Base-by-base conservation (phyloP, 2,329 filamentous ascomycete genomes). In the Cercospora janseana region DNA sequence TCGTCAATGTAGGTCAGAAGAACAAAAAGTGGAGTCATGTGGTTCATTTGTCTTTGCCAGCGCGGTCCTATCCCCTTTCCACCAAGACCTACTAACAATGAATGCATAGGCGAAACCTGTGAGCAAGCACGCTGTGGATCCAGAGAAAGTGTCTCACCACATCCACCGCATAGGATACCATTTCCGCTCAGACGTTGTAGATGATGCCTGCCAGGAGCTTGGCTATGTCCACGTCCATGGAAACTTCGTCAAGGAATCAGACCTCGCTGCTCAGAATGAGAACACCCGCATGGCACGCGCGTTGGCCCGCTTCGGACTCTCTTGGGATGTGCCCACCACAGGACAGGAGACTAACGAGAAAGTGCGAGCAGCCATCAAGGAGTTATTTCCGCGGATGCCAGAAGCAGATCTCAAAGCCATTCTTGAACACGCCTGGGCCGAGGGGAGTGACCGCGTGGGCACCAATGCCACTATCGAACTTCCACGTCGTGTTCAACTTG, bases 311-410 rank as follows among this genome's bases (percentile, higher is more conserved):
- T 66, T 69, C 48, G 51, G 65, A 60, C 18, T 65, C 46, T 43
- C 54, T n/a, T 38, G 46, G 20, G 42, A 55, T 29, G 18, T 51
- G 16, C 26, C 28, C 12, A 63, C 41, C 66, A 16, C 21, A 9
- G 65, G 56, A 68, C 75, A 65, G 64, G 64, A 67, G 43, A 59
- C 51, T 5, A 49, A 53, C 52, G 75, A 77, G n/a, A 75, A 81
- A 60, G 78, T 82, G 42, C 71, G 75, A 52, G 75, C 77, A 46
- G 78, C 79, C 8, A 77, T 85, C 42, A 77, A 73, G 54, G 81
- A 85, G 60, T 69, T 84, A 21, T 84, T 83, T 57, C 81, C 81
- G 3, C 81, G 78, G 52, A 83, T 84, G 20, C 81, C 81, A 2
- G 74, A 79, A 43, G 70, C 73, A 46, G 79, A 83, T 62, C 62